phyloP scores from a whole-genome alignment of 768 basidiomycete species.

The Dendrothele bispora region DNA sequence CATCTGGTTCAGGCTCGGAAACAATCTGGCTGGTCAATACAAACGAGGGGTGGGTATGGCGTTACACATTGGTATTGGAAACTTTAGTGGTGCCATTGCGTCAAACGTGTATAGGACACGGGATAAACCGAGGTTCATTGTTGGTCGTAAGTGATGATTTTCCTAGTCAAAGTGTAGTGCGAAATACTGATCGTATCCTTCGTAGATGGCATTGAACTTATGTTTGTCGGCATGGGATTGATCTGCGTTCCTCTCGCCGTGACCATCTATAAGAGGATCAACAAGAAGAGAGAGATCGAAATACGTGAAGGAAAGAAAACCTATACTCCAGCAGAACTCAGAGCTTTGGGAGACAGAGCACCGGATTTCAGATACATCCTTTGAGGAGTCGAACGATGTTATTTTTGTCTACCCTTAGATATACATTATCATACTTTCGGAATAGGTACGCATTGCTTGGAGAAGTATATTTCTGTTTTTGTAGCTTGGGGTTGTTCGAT shows the following conservation, averaged over 20 bases:
- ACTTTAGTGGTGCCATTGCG: conserved; percentile 64
- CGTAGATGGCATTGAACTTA: conserved; percentile 62
- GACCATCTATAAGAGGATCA: conserved; percentile 54
- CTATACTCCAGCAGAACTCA: conserved; percentile 15
- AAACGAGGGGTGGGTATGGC: conserved; percentile 73
- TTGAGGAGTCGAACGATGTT: neutral
- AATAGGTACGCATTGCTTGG: no score
- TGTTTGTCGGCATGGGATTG: conserved; percentile 69
- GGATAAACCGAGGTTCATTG: conserved; percentile 59
- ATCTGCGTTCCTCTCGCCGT: conserved; percentile 48
- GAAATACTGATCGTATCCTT: neutral
- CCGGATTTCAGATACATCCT: conserved; percentile 11
- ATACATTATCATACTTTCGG: no score
- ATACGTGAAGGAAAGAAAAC: conserved; percentile 7
- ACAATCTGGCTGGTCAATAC: conserved; percentile 67
- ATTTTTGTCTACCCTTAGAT: no score
- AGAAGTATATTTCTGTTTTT: no score
- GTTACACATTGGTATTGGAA: conserved; percentile 66
- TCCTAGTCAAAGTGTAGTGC: neutral
- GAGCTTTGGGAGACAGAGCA: conserved; percentile 5
- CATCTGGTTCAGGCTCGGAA: conserved; percentile 52
- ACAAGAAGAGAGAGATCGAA: conserved; percentile 46
- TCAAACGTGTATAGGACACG: conserved; percentile 59
- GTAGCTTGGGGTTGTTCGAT: no score
- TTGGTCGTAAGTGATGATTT: conserved; percentile 54